Base-by-base conservation (phyloP, 805 yeast genomes). In the Pichia ethanolica region DNA sequence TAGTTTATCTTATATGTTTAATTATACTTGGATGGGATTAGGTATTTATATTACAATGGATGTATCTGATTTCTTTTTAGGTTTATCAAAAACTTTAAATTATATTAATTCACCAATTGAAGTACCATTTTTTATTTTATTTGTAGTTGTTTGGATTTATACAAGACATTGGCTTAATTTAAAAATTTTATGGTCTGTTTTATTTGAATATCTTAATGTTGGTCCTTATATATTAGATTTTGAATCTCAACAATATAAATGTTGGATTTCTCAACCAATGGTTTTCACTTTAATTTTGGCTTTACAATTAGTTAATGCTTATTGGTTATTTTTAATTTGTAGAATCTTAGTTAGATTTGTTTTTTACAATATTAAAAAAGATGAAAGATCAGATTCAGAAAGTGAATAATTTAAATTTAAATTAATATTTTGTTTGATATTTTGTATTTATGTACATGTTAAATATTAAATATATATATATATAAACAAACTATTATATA, bases 41-140 rank as follows among this genome's bases (percentile, higher is more conserved):
- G 86, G 85, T 14, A 79, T 93, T 46, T 93, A 88, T 66, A 78
- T 93, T 59, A 89, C 98, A 27, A 93, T 93, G 99, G 99, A 93
- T 68, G 76, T 89, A 37, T 86, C 96, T 14, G 99, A 93, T 71
- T 82, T 89, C 67, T 86, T 89, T 69, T 72, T 93, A 56, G 84
- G 97, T 7, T 58, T 73, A 5, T 87, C 97, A 32, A 93, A 93
- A 68, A 80, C 88, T n/a, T 69, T 89, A 52, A 91, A 88, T 69
- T 93, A 93, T 64, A 66, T 95, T 51, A 86, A 89, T 58, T 81
- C 89, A 4, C 59, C 73, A 5, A 50, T 79, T 5, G 78, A 83
- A 3, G 81, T 76, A 0, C 83, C 86, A 11, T 78, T 86, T 59
- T 88, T 88, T 57, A 58, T 77, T 9, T n/a, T 79, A 2, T 95